phyloP scores from a whole-genome alignment of 169 alveolate species.

The Plasmodium relictum region DNA sequence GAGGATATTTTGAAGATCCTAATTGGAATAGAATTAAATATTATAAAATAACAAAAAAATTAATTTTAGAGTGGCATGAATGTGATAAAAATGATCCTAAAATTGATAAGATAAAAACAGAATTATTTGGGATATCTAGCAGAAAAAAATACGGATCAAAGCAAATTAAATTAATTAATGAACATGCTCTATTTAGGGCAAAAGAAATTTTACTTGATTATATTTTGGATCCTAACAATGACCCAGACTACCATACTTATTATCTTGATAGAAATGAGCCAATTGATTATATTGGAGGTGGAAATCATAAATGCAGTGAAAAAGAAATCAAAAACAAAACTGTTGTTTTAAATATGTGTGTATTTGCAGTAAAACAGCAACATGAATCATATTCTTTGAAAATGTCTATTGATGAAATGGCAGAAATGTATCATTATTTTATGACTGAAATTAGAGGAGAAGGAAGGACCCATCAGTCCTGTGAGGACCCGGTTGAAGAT shows the following conservation, averaged over 20 bases:
- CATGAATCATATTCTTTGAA: constrained; percentile 55
- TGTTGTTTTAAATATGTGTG: constrained; percentile 65
- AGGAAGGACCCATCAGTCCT: constrained; percentile 80
- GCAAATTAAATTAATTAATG: constrained; percentile 69
- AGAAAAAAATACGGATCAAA: constrained; percentile 58
- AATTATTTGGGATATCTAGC: constrained; percentile 53
- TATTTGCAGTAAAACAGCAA: constrained; percentile 51
- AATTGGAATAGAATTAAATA: constrained; percentile 61
- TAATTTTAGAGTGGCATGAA: constrained; percentile 71
- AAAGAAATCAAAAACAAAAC: constrained; percentile 73
- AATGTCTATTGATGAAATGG: constrained; percentile 85
- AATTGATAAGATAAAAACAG: constrained; percentile 37
- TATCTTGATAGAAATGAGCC: constrained; percentile 67
- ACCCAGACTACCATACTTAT: constrained; percentile 60
- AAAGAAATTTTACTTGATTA: constrained; percentile 68
- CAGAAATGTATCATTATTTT: constrained; percentile 85
- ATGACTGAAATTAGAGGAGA: constrained; percentile 85
- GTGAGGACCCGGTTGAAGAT: constrained; percentile 79
- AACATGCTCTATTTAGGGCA: constrained; percentile 68
- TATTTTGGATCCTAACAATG: constrained; percentile 49
- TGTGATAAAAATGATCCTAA: not conserved
- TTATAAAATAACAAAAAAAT: constrained; percentile 40
- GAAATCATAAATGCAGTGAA: constrained; percentile 32
- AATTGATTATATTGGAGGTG: constrained; percentile 74
- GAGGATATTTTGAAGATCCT: constrained; percentile 80